Conservation (phyloP, 2,329 filamentous ascomycete genomes). For the Dryadomyces quercivorus region DNA sequence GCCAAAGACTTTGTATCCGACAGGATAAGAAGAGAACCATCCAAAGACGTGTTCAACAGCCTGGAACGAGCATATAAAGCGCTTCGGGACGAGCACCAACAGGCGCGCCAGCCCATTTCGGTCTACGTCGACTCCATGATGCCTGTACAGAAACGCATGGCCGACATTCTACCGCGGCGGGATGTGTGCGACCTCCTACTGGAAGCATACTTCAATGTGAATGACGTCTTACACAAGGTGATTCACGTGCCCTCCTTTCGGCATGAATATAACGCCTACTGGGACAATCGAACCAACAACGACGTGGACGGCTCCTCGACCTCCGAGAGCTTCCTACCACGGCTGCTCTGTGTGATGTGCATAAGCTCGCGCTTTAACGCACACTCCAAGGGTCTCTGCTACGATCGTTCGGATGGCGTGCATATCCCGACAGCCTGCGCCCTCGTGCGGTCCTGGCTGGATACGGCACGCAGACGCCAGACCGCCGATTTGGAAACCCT, state of each 20-base stretch:
- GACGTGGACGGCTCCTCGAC: slow-evolving; percentile 23
- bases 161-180: slow-evolving; percentile 38
- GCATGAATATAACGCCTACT: slow-evolving; percentile 37
- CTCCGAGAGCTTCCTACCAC: slow-evolving; percentile 32
- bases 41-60: slow-evolving; percentile 29
- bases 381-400: slow-evolving; percentile 35
- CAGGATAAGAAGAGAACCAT: slow-evolving; percentile 25
- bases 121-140: slow-evolving; percentile 49
- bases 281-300: slow-evolving; percentile 29
- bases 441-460: slow-evolving; percentile 41
- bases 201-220: slow-evolving; percentile 34
- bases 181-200: slow-evolving; percentile 38
- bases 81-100: slow-evolving; percentile 34
- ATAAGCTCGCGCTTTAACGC: slow-evolving; percentile 41
- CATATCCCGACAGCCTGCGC: slow-evolving; percentile 45
- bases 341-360: slow-evolving; percentile 39
- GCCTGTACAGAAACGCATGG: slow-evolving; percentile 44
- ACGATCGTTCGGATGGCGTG: slow-evolving; percentile 39
- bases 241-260: slow-evolving; percentile 40
- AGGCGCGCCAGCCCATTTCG: slow-evolving; percentile 36
- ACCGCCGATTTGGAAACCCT: slow-evolving; percentile 38
- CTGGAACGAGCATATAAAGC: slow-evolving; percentile 35
- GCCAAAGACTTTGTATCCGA: slow-evolving; percentile 37
- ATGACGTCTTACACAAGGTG: slow-evolving; percentile 40
- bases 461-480: slow-evolving; percentile 38